phyloP scores from a whole-genome alignment of 1,284 basidiomycete genomes.

The Cystobasidiaceae sp. region DNA sequence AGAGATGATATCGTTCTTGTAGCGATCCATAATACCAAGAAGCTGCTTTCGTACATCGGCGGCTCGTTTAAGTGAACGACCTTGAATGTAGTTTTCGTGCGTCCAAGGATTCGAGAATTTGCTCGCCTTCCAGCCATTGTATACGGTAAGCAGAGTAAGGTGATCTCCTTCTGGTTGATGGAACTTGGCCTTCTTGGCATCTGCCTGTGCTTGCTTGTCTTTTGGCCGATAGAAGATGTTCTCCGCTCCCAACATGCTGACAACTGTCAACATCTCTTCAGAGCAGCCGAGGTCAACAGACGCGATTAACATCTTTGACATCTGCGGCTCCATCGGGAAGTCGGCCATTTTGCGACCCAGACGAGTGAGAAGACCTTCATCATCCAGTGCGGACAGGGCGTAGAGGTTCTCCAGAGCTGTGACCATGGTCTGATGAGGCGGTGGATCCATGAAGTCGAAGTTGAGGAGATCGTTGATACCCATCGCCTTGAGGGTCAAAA shows the following conservation, averaged over 20 bases:
- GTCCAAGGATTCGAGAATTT: slow-evolving; percentile 80
- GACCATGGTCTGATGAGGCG: slow-evolving; percentile 85
- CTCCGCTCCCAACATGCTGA: slow-evolving; percentile 89
- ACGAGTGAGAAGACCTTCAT: slow-evolving; percentile 89
- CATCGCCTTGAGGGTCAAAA: slow-evolving; percentile 96
- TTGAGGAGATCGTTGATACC: slow-evolving; percentile 95
- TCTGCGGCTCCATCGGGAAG: slow-evolving; percentile 88
- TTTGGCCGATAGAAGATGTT: slow-evolving; percentile 98
- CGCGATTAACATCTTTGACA: slow-evolving; percentile 98
- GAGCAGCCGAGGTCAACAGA: slow-evolving; percentile 91
- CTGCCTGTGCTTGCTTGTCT: slow-evolving; percentile 97
- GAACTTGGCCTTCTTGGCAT: slow-evolving; percentile 98
- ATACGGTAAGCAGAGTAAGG: slow-evolving; percentile 88
- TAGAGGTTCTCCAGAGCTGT: slow-evolving; percentile 91
- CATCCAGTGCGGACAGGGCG: slow-evolving; percentile 90
- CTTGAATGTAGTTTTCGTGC: slow-evolving; percentile 83
- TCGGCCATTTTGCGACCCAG: slow-evolving; percentile 98
- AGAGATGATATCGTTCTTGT: slow-evolving; percentile 37
- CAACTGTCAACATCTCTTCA: slow-evolving; percentile 92
- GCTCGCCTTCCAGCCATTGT: slow-evolving; percentile 94
- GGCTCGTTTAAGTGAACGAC: slow-evolving; percentile 90
- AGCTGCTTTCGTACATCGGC: slow-evolving; percentile 97
- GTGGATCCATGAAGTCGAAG: slow-evolving; percentile 99
- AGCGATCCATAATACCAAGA: slow-evolving; percentile 97
- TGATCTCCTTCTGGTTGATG: slow-evolving; percentile 98